Base-by-base conservation (phyloP, 176 grass and related monocot species). In the Melocanna baccifera region DNA sequence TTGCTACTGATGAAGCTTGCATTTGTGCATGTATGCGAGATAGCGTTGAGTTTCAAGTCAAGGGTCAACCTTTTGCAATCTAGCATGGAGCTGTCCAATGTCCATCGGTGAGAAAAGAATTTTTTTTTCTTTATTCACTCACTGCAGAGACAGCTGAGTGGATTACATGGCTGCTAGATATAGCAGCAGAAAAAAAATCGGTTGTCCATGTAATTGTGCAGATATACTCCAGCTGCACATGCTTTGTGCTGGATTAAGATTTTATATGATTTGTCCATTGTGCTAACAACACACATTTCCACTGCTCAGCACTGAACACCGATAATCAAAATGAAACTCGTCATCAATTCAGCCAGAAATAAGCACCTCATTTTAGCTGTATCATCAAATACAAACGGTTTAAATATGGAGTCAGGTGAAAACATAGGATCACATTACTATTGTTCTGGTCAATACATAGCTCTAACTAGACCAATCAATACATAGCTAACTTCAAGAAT, bases 31-130 rank as follows among this genome's bases (percentile, higher is more conserved):
- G 26, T 65, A 25, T 48, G 71, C 14, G 8, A 75, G 57, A 19
- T 28, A 37, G 25, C 29, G 53, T 62, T 62, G 55, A 79, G 57
- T 71, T 37, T 50, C 53, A 86, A 71, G 75, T 71, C 40, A 71
- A 62, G 75, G 4, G 28, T 8, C 22, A 48, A 53, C 28, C 43
- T 71, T 86, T 72, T 55, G 55, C 29, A 7, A 26, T 59, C 50
- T n/a, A 9, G 34, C 84, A 71, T 61, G 74, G 6, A 40, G 22
- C 20, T 62, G 15, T 51, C 7, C 50, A 56, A 20, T 74, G 25
- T 55, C 3, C 3, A 59, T 19, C 20, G 50, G 52, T 50, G 13
- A 85, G 40, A 34, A 26, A 7, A 62, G 15, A 6, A 16, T 55
- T 1, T 18, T 58, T 7, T 42, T 16, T 48, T 20, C 14, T 47